Evolutionary conservation across 2,329 filamentous ascomycete species (phyloP), one percentile per base, ranked within the genome.

Genomic region (Arachnomyces sp.): DNA sequence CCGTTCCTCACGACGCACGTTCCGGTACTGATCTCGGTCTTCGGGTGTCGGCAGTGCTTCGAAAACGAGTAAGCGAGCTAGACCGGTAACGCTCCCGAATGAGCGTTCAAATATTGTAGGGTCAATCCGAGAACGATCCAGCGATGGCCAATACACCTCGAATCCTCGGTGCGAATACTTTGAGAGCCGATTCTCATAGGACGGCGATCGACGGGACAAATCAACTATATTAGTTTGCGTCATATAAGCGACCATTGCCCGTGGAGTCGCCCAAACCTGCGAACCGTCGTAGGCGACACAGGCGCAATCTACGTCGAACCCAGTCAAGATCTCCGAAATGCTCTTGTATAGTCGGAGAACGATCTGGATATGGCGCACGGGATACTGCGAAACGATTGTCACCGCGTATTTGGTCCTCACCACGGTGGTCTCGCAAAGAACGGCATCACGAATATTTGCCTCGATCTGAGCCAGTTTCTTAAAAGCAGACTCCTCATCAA

Each of bases 111-210:
- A 93, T 36, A 93, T 87, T 13, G 84, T 92, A 4, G 86, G 86
- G 51, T 93, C 86, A 38, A 93, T 68, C 7, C 77, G 74, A 13
- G 75, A 74, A 12, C 85, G 76, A 45, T 90, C 81, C 12, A 93
- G 69, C 9, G 77, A 71, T 1, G 81, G 73, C 79, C 84, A 93
- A 84, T 25, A 82, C 0, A 90, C 76, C 59, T 93, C 86, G 47
- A 93, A 93, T n/a, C 84, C 84, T 32, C 85, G 72, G 53, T 83
- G 83, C 12, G 82, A 84, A 58, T 93, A 89, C 59, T 93, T 93
- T 12, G 83, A 86, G 11, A 93, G 71, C 7, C 86, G 79, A 49
- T 85, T 92, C 55, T 93, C 86, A 50, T 93, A 93, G 0, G 84
- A 90, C 0, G 86, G 84, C n/a, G 83, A 89, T 31, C 86, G 78